These are phyloP conservation scores for Pyricularia sp. DNA, from an alignment of 2,329 filamentous ascomycete genomes.

Conservation along the genomic window DNA sequence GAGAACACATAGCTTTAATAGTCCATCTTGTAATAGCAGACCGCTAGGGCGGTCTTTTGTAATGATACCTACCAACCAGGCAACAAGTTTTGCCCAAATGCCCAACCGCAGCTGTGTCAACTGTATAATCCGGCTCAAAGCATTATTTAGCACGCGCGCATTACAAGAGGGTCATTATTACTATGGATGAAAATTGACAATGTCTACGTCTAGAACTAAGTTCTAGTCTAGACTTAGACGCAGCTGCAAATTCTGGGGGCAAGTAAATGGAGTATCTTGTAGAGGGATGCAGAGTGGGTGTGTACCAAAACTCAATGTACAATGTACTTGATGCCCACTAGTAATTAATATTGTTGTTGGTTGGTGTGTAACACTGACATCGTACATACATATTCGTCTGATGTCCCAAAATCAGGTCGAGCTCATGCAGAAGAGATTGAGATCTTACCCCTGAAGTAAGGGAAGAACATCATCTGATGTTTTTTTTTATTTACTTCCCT, in stretches of 20 bases:
- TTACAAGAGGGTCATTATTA: too few species aligned
- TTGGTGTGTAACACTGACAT: too few species aligned
- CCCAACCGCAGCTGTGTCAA: not conserved
- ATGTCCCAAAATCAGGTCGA: conserved; percentile 4
- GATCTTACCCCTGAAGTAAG: not conserved
- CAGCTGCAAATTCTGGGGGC: too few species aligned
- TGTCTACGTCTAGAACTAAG: too few species aligned
- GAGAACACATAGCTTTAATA: not conserved
- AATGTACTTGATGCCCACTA: too few species aligned
- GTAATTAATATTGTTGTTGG: too few species aligned
- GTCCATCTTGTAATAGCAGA: not conserved
- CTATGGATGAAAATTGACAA: too few species aligned
- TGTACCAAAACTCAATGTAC: too few species aligned
- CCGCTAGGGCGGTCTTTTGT: not conserved
- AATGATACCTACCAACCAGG: not conserved
- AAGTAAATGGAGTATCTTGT: too few species aligned
- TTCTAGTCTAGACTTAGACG: too few species aligned
- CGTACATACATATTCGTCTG: conserved; percentile 6
- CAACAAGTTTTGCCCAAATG: not conserved
- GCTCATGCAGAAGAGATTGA: not conserved
- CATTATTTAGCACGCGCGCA: too few species aligned
- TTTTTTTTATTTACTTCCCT: not conserved
- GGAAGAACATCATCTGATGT: not conserved
- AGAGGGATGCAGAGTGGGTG: too few species aligned
- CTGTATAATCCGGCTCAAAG: conserved; percentile 5